Percentiles rank a stretch among this genome's conserved stretches.
These are phyloP conservation scores for Podosphaera fusca DNA, from an alignment of 2,329 filamentous ascomycete genomes.

Conservation along the genomic window DNA sequence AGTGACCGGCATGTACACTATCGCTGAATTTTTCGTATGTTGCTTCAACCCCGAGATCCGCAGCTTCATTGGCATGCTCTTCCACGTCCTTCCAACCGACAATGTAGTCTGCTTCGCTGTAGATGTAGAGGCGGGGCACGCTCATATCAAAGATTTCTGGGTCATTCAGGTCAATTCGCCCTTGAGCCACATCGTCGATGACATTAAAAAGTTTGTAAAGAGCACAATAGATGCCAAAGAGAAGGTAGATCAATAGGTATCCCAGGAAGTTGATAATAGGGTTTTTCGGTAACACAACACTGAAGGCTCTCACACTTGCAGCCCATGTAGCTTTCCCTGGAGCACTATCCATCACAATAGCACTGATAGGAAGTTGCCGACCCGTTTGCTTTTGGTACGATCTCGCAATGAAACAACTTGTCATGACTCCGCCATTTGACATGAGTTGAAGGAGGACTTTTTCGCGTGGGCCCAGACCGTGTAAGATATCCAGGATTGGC, in stretches of 20 bases:
- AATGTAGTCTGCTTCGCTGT: slow-evolving; percentile 10
- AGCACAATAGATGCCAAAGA: background rate
- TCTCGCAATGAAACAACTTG: slow-evolving; percentile 18
- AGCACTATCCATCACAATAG: slow-evolving; percentile 22
- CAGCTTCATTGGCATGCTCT: slow-evolving; percentile 11
- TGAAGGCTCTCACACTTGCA: slow-evolving; percentile 7
- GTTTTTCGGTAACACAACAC: slow-evolving; percentile 11
- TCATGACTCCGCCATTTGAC: slow-evolving; percentile 25
- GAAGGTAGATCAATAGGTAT: slow-evolving; percentile 2
- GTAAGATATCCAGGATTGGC: slow-evolving; percentile 18
- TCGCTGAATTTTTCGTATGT: slow-evolving; percentile 7
- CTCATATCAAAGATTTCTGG: slow-evolving; percentile 5
- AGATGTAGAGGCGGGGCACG: slow-evolving; percentile 11
- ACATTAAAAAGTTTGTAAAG: slow-evolving; percentile 2
- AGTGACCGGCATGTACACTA: slow-evolving; percentile 10
- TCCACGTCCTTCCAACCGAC: slow-evolving; percentile 12
- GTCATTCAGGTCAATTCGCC: slow-evolving; percentile 9
- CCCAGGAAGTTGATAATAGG: slow-evolving; percentile 5
- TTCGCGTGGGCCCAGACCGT: slow-evolving; percentile 6
- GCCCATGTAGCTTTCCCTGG: slow-evolving; percentile 17
- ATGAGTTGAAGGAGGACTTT: slow-evolving; percentile 23
- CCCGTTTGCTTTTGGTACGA: slow-evolving; percentile 17
- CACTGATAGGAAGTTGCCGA: slow-evolving; percentile 17
- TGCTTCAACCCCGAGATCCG: slow-evolving; percentile 6
- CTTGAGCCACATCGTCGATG: slow-evolving; percentile 5